Conservation (phyloP, 2,329 filamentous ascomycete genomes). For the Monosporascus cannonballus region DNA sequence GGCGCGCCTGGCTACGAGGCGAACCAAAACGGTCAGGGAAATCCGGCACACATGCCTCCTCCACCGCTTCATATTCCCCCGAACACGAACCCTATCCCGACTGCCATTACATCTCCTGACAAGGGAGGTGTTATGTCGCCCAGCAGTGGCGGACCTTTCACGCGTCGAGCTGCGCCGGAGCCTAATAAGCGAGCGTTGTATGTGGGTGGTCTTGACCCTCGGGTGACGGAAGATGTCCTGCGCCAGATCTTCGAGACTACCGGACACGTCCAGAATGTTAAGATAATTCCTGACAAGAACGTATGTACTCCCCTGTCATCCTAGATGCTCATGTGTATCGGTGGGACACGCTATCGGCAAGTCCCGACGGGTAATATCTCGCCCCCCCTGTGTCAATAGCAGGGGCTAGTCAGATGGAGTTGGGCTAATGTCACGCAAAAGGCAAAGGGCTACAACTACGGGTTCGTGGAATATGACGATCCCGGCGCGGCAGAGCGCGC, state of each 20-base stretch:
- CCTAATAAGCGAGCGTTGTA: constrained; percentile 98
- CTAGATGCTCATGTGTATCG: neutral
- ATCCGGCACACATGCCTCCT: constrained; percentile 76
- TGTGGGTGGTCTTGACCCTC: constrained; percentile 87
- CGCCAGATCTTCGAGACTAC: constrained; percentile 99
- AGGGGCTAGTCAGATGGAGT: neutral
- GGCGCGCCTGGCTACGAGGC: constrained; percentile 74
- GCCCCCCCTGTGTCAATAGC: neutral
- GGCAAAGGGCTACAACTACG: constrained; percentile 97
- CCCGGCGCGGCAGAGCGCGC: constrained; percentile 92
- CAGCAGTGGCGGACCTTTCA: constrained; percentile 71
- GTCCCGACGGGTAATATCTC: constrained; percentile 4
- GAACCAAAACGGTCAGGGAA: constrained; percentile 64
- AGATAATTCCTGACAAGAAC: constrained; percentile 99
- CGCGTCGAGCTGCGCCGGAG: constrained; percentile 88
- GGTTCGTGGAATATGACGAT: constrained; percentile 98
- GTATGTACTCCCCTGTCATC: constrained; percentile 53
- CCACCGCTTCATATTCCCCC: constrained; percentile 90
- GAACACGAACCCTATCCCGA: constrained; percentile 93
- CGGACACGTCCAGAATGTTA: constrained; percentile 95
- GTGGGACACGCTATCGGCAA: neutral
- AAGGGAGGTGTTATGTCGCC: constrained; percentile 73
- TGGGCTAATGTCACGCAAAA: constrained; percentile 36
- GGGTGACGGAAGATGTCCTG: constrained; percentile 92
- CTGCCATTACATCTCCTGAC: constrained; percentile 78